Conservation (phyloP, 2,329 filamentous ascomycete species). For the Colletotrichum sojae region DNA sequence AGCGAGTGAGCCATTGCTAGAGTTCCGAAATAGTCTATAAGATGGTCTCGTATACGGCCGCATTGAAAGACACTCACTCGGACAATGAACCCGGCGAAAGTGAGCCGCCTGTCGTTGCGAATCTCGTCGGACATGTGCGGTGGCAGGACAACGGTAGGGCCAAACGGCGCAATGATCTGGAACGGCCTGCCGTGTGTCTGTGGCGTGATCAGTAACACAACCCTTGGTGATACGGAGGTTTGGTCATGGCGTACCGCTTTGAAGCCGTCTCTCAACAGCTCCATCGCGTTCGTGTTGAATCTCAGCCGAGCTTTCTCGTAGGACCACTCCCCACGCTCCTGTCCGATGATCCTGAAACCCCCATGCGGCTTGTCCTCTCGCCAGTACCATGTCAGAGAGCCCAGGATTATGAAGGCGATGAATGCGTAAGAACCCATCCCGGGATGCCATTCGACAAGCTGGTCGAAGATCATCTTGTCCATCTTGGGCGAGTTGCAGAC, state of each 20-base stretch:
- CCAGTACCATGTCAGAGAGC: constrained; percentile 4
- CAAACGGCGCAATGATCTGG: constrained; percentile 15
- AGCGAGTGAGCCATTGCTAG: constrained; percentile 28
- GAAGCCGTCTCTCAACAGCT: constrained; percentile 15
- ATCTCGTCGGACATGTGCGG: constrained; percentile 14
- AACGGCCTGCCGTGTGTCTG: constrained; percentile 21
- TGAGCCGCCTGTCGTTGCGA: constrained; percentile 16
- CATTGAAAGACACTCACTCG: not conserved
- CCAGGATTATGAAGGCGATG: not conserved
- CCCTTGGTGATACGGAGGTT: too few species aligned
- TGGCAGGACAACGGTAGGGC: constrained; percentile 14
- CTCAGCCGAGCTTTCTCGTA: constrained; percentile 17
- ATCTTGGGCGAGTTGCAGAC: too few species aligned
- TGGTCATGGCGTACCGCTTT: not conserved
- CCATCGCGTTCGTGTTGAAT: constrained; percentile 15
- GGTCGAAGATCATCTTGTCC: not conserved
- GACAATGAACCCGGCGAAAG: constrained; percentile 20
- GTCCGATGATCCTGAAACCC: constrained; percentile 10
- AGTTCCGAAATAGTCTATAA: not conserved
- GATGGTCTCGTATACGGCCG: not conserved
- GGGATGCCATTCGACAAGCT: not conserved
- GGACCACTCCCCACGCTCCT: constrained; percentile 19
- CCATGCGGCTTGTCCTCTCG: constrained; percentile 20
- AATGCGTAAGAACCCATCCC: not conserved
- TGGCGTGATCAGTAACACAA: too few species aligned